phyloP scores from a whole-genome alignment of 164 flowering plant genomes.

The Macadamia tetraphylla region DNA sequence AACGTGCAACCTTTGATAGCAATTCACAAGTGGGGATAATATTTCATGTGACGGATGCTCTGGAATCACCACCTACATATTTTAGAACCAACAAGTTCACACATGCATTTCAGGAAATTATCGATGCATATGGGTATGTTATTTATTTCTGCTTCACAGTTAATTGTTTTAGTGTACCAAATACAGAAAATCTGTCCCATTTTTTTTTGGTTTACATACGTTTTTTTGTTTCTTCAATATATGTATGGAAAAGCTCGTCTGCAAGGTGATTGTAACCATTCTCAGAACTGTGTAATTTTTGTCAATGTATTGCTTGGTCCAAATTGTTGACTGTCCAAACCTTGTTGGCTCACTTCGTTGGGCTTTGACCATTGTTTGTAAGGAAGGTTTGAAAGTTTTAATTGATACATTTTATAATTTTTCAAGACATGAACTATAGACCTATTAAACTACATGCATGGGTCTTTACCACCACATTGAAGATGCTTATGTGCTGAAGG shows the following conservation, averaged over 20 bases:
- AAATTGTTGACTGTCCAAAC: too few relatives aligned
- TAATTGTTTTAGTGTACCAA: not conserved
- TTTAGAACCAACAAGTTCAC: conserved; percentile 80
- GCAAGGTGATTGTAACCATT: not conserved
- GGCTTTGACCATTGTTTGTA: too few relatives aligned
- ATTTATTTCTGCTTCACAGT: conserved; percentile 1
- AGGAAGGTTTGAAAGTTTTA: too few relatives aligned
- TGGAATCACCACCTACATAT: conserved; percentile 94
- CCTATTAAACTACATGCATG: too few relatives aligned
- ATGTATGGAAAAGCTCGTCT: not conserved
- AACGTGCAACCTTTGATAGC: conserved; percentile 93
- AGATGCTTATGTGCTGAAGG: too few relatives aligned
- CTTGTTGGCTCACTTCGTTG: too few relatives aligned
- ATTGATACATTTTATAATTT: too few relatives aligned
- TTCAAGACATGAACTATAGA: too few relatives aligned
- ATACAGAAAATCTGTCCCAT: too few relatives aligned
- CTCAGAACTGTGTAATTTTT: too few relatives aligned
- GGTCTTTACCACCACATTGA: too few relatives aligned
- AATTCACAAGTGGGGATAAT: conserved; percentile 91
- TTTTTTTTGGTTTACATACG: not conserved
- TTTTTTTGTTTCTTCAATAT: not conserved
- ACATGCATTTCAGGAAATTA: conserved; percentile 86
- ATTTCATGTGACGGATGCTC: conserved; percentile 81
- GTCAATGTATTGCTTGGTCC: too few relatives aligned
- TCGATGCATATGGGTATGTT: conserved; percentile 96